Evolutionary conservation across 148 eudicot genomes (phyloP).

Genomic region (Rhododendron kiyosumense): DNA sequence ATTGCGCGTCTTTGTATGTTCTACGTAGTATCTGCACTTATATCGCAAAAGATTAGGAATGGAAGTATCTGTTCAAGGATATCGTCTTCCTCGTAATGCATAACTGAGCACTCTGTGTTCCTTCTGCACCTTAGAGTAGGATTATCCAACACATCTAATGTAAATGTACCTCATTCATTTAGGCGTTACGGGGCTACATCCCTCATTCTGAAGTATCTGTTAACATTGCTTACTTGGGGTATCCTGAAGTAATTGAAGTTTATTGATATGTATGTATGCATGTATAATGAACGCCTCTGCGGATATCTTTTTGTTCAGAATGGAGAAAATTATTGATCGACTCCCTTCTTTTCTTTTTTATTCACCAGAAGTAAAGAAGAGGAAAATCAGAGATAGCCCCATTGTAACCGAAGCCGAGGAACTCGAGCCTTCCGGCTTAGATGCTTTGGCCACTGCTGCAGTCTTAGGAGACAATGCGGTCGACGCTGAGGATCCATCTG

Average conservation of each 20-base stretch:
- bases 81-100: background rate
- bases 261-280: background rate
- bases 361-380: conserved; percentile 50
- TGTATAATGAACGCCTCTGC: background rate
- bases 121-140: background rate
- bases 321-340: background rate
- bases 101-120: too few species aligned
- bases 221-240: background rate
- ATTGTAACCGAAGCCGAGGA: conserved; percentile 35
- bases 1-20: background rate
- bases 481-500: conserved; percentile 37
- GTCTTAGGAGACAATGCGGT: conserved; percentile 36
- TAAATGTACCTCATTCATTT: background rate
- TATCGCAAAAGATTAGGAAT: background rate
- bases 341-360: background rate
- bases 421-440: conserved; percentile 65
- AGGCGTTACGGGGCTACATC: background rate
- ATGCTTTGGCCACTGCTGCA: conserved; percentile 89
- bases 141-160: background rate
- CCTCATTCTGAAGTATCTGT: background rate
- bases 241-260: too few species aligned
- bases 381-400: conserved; percentile 31
- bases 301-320: background rate
- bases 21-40: background rate
- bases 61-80: background rate